Percentiles rank a stretch among this genome's conserved stretches.
Conservation (phyloP, 2,329 filamentous ascomycete genomes). For the Diaporthe velutina region DNA sequence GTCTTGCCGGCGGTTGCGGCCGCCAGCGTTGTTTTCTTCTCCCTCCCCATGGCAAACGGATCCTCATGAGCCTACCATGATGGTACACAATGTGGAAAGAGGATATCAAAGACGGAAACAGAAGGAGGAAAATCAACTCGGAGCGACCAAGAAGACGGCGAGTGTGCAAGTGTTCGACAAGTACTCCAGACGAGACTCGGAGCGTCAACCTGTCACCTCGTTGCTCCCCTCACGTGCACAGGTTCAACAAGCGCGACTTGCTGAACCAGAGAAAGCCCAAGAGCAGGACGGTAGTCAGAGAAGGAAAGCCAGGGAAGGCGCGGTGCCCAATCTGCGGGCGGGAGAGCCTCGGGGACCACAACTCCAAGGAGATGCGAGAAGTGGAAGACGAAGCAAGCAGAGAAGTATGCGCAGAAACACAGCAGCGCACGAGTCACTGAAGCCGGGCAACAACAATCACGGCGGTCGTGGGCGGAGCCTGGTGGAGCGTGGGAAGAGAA, state of each 20-base stretch:
- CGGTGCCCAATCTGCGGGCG: constrained; percentile 25
- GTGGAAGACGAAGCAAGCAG: constrained; percentile 28
- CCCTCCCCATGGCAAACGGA: constrained; percentile 46
- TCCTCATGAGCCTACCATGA: constrained; percentile 45
- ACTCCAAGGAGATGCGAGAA: constrained; percentile 20
- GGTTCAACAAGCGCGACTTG: constrained; percentile 36
- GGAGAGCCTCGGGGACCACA: constrained; percentile 19
- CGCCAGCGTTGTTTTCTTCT: constrained; percentile 44
- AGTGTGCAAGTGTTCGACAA: constrained; percentile 29
- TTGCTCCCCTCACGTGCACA: constrained; percentile 7
- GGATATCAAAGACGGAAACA: neutral
- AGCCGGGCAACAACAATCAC: constrained; percentile 36
- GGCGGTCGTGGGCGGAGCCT: constrained; percentile 13
- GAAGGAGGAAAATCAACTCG: constrained; percentile 23
- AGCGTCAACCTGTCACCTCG: constrained; percentile 16
- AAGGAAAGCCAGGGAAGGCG: constrained; percentile 23
- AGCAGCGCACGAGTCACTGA: constrained; percentile 31
- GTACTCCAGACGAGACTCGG: constrained; percentile 14
- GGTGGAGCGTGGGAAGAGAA: constrained; percentile 18
- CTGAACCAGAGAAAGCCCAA: constrained; percentile 25
- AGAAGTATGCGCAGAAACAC: constrained; percentile 7
- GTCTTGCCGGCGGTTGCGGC: constrained; percentile 44
- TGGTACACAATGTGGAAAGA: constrained; percentile 20
- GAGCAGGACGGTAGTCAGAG: constrained; percentile 29
- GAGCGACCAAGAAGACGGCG: constrained; percentile 30